These are phyloP conservation scores for Colletotrichum horii DNA, from an alignment of 2,329 filamentous ascomycete species.

Conservation along the genomic window DNA sequence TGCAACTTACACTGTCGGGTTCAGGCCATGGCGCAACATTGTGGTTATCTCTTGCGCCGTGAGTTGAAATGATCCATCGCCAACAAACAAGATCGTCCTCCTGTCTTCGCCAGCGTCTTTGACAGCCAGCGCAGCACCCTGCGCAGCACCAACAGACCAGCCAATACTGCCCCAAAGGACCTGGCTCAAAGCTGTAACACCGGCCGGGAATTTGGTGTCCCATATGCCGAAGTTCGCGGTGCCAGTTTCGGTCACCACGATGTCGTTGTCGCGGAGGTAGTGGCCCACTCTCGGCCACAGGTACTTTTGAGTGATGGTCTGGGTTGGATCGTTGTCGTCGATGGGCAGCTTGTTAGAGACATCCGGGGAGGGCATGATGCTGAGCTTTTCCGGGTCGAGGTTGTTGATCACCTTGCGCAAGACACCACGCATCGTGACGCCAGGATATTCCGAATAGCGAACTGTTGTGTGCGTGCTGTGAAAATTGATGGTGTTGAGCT, in stretches of 20 bases:
- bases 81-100: slow-evolving; percentile 84
- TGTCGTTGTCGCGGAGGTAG: slow-evolving; percentile 75
- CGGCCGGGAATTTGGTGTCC: slow-evolving; percentile 79
- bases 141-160: slow-evolving; percentile 63
- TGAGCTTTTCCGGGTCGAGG: slow-evolving; percentile 63
- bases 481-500: slow-evolving; percentile 81
- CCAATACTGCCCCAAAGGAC: slow-evolving; percentile 75
- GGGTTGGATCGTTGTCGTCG: slow-evolving; percentile 42
- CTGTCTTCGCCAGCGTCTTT: slow-evolving; percentile 65
- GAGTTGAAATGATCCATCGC: slow-evolving; percentile 86
- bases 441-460: slow-evolving; percentile 79
- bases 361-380: slow-evolving; percentile 56
- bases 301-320: slow-evolving; percentile 70
- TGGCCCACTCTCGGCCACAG: slow-evolving; percentile 80
- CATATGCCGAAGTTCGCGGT: slow-evolving; percentile 89
- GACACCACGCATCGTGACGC: slow-evolving; percentile 79
- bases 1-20: slow-evolving; percentile 74
- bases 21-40: slow-evolving; percentile 77
- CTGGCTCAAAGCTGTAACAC: slow-evolving; percentile 82
- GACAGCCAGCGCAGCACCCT: slow-evolving; percentile 75
- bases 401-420: slow-evolving; percentile 71
- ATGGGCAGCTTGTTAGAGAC: slow-evolving; percentile 54
- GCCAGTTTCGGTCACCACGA: slow-evolving; percentile 86
- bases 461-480: slow-evolving; percentile 77
- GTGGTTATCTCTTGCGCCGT: slow-evolving; percentile 85